Evolutionary conservation across 176 grass and related monocot species (phyloP).

Genomic region (Avena atlantica): DNA sequence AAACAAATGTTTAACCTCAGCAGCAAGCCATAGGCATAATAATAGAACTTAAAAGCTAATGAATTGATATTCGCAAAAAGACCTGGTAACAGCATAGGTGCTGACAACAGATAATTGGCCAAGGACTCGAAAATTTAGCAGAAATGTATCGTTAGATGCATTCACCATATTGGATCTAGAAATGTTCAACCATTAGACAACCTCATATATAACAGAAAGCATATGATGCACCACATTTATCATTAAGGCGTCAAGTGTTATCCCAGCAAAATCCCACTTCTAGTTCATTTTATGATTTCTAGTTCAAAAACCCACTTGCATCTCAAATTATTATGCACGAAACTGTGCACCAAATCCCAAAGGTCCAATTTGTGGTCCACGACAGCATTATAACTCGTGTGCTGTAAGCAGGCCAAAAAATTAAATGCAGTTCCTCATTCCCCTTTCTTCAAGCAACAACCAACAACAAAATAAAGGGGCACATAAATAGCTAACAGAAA

Average conservation of each 20-base stretch:
- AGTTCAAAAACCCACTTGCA: no score
- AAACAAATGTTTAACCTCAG: not conserved
- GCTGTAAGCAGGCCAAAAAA: not conserved
- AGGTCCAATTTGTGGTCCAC: not conserved
- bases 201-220: slow-evolving; percentile 1
- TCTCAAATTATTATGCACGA: no score
- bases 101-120: not conserved
- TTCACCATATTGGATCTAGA: not conserved
- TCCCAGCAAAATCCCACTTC: no score
- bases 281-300: no score
- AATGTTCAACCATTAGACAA: not conserved
- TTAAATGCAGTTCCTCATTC: slow-evolving; percentile 19
- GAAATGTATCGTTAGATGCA: not conserved
- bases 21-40: not conserved
- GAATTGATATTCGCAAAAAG: not conserved
- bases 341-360: no score
- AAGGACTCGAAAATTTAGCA: not conserved
- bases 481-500: not conserved
- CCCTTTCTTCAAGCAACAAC: slow-evolving; percentile 33
- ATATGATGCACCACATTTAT: not conserved
- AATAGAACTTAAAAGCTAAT: not conserved
- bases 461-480: not conserved
- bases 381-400: not conserved
- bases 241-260: no score
- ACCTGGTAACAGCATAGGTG: not conserved